Evolutionary conservation across 179 eudicot genomes (phyloP).

Genomic region (Pouteria campechiana): DNA sequence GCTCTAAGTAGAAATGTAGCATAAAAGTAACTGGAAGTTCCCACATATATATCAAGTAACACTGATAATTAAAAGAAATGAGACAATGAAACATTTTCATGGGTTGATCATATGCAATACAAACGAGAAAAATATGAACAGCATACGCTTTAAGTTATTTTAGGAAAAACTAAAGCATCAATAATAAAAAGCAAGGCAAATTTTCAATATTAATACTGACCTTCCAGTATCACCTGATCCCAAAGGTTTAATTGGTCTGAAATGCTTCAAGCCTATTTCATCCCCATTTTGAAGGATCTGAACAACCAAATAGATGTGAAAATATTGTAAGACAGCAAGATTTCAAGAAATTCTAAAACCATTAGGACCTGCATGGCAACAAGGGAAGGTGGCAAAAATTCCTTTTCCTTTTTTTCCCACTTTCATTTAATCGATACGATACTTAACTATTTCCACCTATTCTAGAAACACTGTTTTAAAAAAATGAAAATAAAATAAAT

Average conservation of each 20-base stretch:
- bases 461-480: too few species aligned
- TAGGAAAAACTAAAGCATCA: neutral
- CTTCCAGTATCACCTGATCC: conserved; percentile 99
- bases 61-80: too few species aligned
- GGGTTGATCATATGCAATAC: neutral
- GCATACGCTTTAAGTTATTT: neutral
- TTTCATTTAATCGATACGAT: too few species aligned
- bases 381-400: too few species aligned
- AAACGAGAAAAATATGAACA: neutral
- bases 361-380: neutral
- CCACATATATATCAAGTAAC: too few species aligned
- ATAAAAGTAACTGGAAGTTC: too few species aligned
- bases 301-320: neutral
- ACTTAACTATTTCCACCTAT: too few species aligned
- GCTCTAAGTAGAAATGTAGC: too few species aligned
- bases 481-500: too few species aligned
- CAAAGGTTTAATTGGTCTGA: conserved; percentile 77
- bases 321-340: too few species aligned
- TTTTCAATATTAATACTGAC: conserved; percentile 19
- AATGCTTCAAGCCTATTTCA: conserved; percentile 75
- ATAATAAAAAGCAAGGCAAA: neutral
- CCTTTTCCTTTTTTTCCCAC: too few species aligned
- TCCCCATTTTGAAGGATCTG: conserved; percentile 77
- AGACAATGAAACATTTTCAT: neutral
- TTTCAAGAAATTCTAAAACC: too few species aligned